phyloP scores from a whole-genome alignment of 257 asterid species.

The Craterostigma plantagineum region DNA sequence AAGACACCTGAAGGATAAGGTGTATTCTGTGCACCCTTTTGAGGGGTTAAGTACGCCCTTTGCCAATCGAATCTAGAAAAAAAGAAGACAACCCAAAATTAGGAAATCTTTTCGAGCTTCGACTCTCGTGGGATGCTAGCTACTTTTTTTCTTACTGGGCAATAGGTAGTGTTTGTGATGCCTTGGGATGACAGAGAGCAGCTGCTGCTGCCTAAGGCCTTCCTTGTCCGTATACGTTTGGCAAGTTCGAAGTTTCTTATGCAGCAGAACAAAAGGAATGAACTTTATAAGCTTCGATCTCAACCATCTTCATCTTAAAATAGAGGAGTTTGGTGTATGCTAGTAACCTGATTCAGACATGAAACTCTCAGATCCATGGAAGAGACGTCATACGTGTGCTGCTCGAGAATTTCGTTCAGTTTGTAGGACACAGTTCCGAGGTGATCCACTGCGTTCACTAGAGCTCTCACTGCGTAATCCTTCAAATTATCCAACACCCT shows the following conservation, averaged over 20 bases:
- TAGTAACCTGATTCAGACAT: constrained; percentile 63
- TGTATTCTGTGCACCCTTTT: not conserved
- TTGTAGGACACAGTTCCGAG: constrained; percentile 90
- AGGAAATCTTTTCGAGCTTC: constrained; percentile 1
- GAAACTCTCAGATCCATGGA: constrained; percentile 49
- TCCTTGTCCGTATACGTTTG: constrained; percentile 62
- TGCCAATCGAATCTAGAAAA: constrained; percentile 49
- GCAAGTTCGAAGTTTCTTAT: constrained; percentile 73
- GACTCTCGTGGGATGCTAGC: no score
- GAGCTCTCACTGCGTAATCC: constrained; percentile 83
- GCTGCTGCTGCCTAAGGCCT: constrained; percentile 90
- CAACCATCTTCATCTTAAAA: constrained; percentile 13
- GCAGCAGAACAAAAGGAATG: constrained; percentile 3
- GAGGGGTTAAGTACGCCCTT: constrained; percentile 84
- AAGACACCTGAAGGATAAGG: constrained; percentile 63
- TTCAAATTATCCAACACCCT: constrained; percentile 87
- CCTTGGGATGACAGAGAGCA: constrained; percentile 77
- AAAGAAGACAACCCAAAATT: constrained; percentile 7
- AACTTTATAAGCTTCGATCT: no score
- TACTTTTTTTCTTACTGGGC: constrained; percentile 44
- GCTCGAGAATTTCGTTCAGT: constrained; percentile 68
- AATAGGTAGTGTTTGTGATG: constrained; percentile 88
- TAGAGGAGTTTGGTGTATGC: constrained; percentile 1
- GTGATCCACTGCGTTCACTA: constrained; percentile 90
- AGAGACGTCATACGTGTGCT: constrained; percentile 54